Base-by-base conservation (phyloP, 2,329 filamentous ascomycete species). In the Diaporthe ilicicola region DNA sequence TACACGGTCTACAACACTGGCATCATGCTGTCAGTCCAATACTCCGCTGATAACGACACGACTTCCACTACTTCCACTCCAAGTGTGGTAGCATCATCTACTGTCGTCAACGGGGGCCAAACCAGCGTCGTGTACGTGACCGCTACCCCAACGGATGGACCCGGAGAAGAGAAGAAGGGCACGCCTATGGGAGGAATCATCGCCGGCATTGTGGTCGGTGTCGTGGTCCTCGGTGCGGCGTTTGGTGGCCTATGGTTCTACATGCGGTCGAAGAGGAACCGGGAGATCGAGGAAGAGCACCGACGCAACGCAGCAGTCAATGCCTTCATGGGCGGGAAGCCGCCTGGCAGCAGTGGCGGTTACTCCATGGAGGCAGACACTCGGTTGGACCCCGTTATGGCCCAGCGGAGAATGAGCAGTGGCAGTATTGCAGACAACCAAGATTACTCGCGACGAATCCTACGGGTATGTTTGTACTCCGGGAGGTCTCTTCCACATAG, bases 391-490 rank as follows among this genome's bases (percentile, higher is more conserved):
- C 94, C 94, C 9, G 91, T 94, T 74, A 91, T 97, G 88, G 91
- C 92, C 71, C 90, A 94, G 76, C 88, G 94, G 79, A 90, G 95
- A 82, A 89, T 95, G 84, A 98, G 95, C 83, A 94, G 96, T 78
- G 95, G 95, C 76, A 98, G 95, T 82, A 98, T 98, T 81, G 95
- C 95, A 66, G 95, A 98, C 81, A 97, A 98, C 83, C 91, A 97
- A 83, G 95, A 98, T 81, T 98, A 97, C 84, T 98, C 95, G 74
- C 91, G 95, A 84, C 93, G 93, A 84, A 98, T 98, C 82, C 89
- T 98, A 79, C 93, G 97, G 90, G 95, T 97, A 88, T 75, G 89
- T 84, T 39, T 59, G 12, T 8, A 34, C 3, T 29, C 6, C 6
- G 44, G 13, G 4, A 17, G 10, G 29, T 50, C 13, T 15, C 13